Conservation (phyloP, 345 rosid genomes). For the Murraya koenigii region DNA sequence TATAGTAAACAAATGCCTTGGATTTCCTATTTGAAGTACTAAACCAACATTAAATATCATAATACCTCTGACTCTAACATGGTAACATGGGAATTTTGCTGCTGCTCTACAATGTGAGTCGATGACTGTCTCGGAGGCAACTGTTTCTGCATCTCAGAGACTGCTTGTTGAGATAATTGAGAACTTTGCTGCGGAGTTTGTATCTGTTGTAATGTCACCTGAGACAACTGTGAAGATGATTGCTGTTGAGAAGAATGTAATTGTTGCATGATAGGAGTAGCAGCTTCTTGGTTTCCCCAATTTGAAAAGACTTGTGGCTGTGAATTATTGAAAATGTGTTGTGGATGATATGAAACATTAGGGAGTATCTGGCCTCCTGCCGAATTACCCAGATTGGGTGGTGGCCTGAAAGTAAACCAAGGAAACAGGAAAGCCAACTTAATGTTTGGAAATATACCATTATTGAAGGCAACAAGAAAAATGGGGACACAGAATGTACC, state of each 20-base stretch:
- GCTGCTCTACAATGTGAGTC: slow-evolving; percentile 38
- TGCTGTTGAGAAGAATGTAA: slow-evolving; percentile 35
- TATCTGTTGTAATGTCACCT: slow-evolving; percentile 30
- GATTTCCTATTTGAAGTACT: slow-evolving; percentile 1
- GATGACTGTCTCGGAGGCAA: slow-evolving; percentile 21
- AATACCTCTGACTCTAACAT: slow-evolving; percentile 44
- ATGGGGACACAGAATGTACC: slow-evolving; percentile 9
- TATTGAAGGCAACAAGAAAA: neutral
- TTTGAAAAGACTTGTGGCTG: slow-evolving; percentile 44
- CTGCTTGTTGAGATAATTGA: slow-evolving; percentile 42
- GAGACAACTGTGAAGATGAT: slow-evolving; percentile 31
- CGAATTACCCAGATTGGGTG: slow-evolving; percentile 31
- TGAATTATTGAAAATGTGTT: slow-evolving; percentile 38
- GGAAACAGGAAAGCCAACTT: slow-evolving; percentile 6
- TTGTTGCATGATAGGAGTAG: slow-evolving; percentile 38
- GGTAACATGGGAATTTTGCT: slow-evolving; percentile 32
- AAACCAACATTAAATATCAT: slow-evolving; percentile 6
- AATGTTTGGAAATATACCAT: slow-evolving; percentile 8
- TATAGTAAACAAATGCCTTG: neutral
- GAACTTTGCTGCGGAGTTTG: slow-evolving; percentile 37
- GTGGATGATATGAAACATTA: slow-evolving; percentile 45
- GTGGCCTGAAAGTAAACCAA: slow-evolving; percentile 38
- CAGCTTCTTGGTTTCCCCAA: slow-evolving; percentile 37
- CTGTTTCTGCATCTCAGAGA: slow-evolving; percentile 39
- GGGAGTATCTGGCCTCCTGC: slow-evolving; percentile 39